A percentile compares a stretch with the other conserved stretches of the same genome.
phyloP scores from a whole-genome alignment of 1,139 yeast genomes.

The Sugiyamaella paludigena region DNA sequence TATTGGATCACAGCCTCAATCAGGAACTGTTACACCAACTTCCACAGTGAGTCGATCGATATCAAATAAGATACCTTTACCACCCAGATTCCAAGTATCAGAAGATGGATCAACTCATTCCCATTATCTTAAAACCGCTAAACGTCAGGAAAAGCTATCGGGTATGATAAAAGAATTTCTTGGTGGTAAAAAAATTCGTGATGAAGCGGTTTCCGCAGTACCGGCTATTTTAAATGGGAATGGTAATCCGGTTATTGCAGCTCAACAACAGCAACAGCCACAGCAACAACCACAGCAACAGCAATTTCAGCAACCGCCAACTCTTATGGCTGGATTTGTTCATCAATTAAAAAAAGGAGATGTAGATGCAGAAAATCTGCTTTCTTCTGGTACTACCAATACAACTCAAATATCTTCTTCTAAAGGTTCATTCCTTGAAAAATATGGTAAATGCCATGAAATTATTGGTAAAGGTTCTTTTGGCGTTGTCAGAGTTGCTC shows the following conservation, averaged over 20 bases:
- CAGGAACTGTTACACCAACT: conserved; percentile 6
- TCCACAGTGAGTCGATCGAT: conserved; percentile 8
- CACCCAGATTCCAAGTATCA: conserved; percentile 20
- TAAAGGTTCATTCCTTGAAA: conserved; percentile 49
- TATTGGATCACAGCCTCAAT: background rate
- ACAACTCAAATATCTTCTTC: conserved; percentile 25
- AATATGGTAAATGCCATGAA: conserved; percentile 79
- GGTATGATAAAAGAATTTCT: conserved; percentile 78
- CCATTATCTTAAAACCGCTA: conserved; percentile 68
- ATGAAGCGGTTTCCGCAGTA: conserved; percentile 26
- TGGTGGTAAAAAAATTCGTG: conserved; percentile 41
- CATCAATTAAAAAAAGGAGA: conserved; percentile 25
- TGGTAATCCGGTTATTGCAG: conserved; percentile 15
- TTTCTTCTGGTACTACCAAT: conserved; percentile 10
- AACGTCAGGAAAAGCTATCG: conserved; percentile 78
- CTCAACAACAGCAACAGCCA: conserved; percentile 6
- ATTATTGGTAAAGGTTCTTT: conserved; percentile 82
- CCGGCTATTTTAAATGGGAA: conserved; percentile 13
- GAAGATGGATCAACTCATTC: conserved; percentile 47
- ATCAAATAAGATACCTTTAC: conserved; percentile 3
- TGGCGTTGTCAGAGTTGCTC: conserved; percentile 76
- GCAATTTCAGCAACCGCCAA: conserved; percentile 25
- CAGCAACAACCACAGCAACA: conserved; percentile 9
- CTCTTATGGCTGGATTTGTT: conserved; percentile 28
- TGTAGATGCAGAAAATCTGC: conserved; percentile 20